Evolutionary conservation across 2,329 filamentous ascomycete genomes (phyloP).

Genomic region (Leptographium radiaticola): DNA sequence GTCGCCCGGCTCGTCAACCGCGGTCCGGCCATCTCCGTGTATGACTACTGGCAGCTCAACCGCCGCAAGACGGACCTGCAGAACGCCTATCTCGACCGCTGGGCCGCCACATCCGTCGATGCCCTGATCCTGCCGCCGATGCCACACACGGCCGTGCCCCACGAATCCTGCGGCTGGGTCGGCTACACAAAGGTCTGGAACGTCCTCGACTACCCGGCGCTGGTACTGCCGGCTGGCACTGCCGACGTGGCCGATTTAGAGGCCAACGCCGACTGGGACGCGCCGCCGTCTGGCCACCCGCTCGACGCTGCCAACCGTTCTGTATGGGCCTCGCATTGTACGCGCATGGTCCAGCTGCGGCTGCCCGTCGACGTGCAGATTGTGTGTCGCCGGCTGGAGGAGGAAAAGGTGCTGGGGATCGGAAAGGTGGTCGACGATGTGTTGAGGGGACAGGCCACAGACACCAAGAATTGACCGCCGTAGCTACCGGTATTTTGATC

Average conservation of each 20-base stretch:
- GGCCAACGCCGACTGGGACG: conserved; percentile 17
- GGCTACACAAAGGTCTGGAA: conserved; percentile 53
- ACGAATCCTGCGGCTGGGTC: conserved; percentile 27
- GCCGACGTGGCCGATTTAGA: conserved; percentile 19
- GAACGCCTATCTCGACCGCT: conserved; percentile 45
- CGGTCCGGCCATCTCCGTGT: conserved; percentile 42
- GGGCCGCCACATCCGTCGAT: conserved; percentile 38
- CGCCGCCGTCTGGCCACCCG: conserved; percentile 30
- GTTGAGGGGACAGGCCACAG: not conserved
- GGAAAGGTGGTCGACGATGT: conserved; percentile 21
- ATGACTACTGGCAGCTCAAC: conserved; percentile 56
- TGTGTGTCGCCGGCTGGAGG: conserved; percentile 35
- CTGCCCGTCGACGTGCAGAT: conserved; percentile 41
- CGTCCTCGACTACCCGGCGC: conserved; percentile 45
- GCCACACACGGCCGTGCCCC: conserved; percentile 43
- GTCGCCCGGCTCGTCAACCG: conserved; percentile 43
- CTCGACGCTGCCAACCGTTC: conserved; percentile 38
- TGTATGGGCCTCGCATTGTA: conserved; percentile 28
- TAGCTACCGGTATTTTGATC: too few species aligned
- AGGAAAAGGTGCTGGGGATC: conserved; percentile 39
- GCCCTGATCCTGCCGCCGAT: conserved; percentile 44
- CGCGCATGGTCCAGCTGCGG: conserved; percentile 21
- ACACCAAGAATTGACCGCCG: too few species aligned
- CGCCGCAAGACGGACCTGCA: conserved; percentile 39
- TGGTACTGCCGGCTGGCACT: conserved; percentile 40